Evolutionary conservation across 148 eudicot genomes (phyloP).

Genomic region (Rhododendron kiyosumense): DNA sequence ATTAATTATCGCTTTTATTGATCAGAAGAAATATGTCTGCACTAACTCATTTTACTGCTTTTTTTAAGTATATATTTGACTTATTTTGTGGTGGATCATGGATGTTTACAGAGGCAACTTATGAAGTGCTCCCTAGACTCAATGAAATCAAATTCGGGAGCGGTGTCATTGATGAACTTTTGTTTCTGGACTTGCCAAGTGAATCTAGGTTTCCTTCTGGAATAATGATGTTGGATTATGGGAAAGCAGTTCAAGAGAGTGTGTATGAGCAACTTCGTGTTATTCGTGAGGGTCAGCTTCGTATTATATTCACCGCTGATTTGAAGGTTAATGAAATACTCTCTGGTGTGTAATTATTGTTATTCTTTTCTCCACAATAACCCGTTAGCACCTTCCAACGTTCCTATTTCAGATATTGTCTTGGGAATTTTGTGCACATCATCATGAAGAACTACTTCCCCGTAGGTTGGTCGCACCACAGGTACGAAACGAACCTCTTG

Average conservation of each 20-base stretch:
- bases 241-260: conserved; percentile 90
- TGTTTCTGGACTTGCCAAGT: conserved; percentile 82
- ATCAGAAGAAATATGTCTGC: background rate
- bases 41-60: background rate
- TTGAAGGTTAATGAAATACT: conserved; percentile 48
- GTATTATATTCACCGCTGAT: conserved; percentile 79
- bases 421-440: conserved; percentile 95
- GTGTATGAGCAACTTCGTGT: conserved; percentile 92
- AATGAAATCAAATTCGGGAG: conserved; percentile 89
- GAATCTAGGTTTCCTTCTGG: conserved; percentile 73
- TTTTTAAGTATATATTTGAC: background rate
- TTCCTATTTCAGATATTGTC: conserved; percentile 52
- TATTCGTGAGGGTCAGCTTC: conserved; percentile 87
- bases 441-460: conserved; percentile 92
- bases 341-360: background rate
- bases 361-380: background rate
- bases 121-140: conserved; percentile 91
- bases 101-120: conserved; percentile 77
- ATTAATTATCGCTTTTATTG: background rate
- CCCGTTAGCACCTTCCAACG: conserved; percentile 4
- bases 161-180: conserved; percentile 85
- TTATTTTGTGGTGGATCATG: background rate
- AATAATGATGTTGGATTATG: conserved; percentile 81
- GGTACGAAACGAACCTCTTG: conserved; percentile 34
- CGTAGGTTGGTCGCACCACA: conserved; percentile 87